Conservation (phyloP, 2,329 filamentous ascomycete species). For the Bipolaris sorokiniana region DNA sequence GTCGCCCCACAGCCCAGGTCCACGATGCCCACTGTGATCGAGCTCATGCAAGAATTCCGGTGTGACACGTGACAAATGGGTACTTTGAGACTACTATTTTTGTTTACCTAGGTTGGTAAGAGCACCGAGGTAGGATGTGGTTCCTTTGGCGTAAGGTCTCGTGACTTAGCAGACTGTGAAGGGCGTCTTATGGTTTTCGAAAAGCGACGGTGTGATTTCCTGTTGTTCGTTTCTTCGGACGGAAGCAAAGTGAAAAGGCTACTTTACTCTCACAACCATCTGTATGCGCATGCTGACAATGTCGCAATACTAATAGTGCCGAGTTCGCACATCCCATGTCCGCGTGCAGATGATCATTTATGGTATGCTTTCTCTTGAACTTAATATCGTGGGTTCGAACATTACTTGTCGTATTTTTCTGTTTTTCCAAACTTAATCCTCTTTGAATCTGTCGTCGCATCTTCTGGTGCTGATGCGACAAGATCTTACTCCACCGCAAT, state of each 20-base stretch:
- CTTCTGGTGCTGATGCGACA: no score
- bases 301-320: no score
- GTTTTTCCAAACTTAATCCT: no score
- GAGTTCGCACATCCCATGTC: no score
- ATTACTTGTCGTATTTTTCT: no score
- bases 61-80: slow-evolving; percentile 64
- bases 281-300: not conserved
- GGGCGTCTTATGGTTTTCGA: not conserved
- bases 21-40: slow-evolving; percentile 64
- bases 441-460: no score
- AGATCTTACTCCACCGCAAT: no score
- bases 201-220: not conserved
- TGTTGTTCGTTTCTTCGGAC: not conserved
- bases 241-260: not conserved
- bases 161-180: not conserved
- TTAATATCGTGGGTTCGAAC: no score
- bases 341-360: no score
- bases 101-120: slow-evolving; percentile 62
- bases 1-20: slow-evolving; percentile 53
- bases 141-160: not conserved
- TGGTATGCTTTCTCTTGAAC: no score
- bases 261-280: not conserved
- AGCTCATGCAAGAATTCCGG: slow-evolving; percentile 65
- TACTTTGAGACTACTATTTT: slow-evolving; percentile 60
- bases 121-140: slow-evolving; percentile 50